Conservation (phyloP, 2,329 filamentous ascomycete species). For the Diaporthe vaccinii region DNA sequence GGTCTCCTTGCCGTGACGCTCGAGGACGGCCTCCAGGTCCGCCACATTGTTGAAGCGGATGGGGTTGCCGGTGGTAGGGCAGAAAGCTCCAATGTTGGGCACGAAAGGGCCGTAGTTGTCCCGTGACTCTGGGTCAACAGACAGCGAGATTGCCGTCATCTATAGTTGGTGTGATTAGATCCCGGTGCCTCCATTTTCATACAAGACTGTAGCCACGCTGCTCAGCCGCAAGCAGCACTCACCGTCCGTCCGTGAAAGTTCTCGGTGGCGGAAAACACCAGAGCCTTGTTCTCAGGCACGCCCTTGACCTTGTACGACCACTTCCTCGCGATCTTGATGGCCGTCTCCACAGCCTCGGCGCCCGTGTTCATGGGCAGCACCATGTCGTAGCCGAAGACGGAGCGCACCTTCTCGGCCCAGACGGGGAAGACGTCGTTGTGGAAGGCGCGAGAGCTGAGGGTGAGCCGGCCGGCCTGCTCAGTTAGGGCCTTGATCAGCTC, state of each 20-base stretch:
- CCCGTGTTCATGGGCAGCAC: conserved; percentile 98
- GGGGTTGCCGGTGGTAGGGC: conserved; percentile 80
- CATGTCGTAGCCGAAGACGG: conserved; percentile 96
- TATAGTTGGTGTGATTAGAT: conserved; percentile 50
- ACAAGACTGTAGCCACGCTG: background rate
- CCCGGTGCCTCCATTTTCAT: conserved; percentile 30
- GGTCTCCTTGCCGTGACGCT: conserved; percentile 84
- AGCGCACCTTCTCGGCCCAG: conserved; percentile 92
- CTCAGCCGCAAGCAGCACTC: conserved; percentile 54
- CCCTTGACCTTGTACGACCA: conserved; percentile 98
- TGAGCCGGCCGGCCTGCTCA: conserved; percentile 90
- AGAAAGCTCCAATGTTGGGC: conserved; percentile 84
- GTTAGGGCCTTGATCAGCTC: conserved; percentile 91
- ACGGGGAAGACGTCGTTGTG: conserved; percentile 98
- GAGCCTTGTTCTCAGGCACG: conserved; percentile 85
- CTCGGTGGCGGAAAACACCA: conserved; percentile 86
- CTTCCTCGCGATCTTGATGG: conserved; percentile 95
- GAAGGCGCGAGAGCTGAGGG: conserved; percentile 94
- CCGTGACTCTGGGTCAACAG: conserved; percentile 93
- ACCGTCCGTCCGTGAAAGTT: conserved; percentile 98
- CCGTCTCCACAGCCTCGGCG: conserved; percentile 95
- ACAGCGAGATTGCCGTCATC: conserved; percentile 96
- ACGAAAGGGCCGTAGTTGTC: conserved; percentile 98
- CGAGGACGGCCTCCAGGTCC: conserved; percentile 84
- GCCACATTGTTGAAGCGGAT: conserved; percentile 90